phyloP scores from a whole-genome alignment of 2,329 filamentous ascomycete species.

The Penicillium olsonii region DNA sequence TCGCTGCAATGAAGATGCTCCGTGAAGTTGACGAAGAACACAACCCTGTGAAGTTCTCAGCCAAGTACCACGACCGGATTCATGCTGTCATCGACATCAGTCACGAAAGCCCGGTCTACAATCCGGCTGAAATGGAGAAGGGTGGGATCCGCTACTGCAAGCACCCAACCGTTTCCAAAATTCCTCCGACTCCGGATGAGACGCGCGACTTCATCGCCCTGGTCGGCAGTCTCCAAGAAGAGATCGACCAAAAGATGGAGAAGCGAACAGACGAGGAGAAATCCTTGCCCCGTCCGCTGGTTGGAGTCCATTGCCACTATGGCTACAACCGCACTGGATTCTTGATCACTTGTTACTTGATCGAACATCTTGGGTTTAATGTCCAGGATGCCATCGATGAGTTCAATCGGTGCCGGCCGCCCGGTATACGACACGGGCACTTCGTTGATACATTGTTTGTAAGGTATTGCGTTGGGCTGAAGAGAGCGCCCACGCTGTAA shows the following conservation, averaged over 20 bases:
- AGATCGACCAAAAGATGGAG: constrained; percentile 52
- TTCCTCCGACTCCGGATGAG: constrained; percentile 70
- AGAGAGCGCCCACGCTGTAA: constrained; percentile 44
- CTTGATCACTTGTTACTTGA: constrained; percentile 86
- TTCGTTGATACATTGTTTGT: constrained; percentile 84
- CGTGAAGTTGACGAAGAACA: constrained; percentile 85
- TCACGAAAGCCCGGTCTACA: constrained; percentile 87
- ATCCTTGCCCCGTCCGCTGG: constrained; percentile 45
- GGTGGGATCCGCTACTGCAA: constrained; percentile 76
- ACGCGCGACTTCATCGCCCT: constrained; percentile 61
- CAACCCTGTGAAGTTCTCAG: constrained; percentile 71
- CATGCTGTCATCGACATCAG: constrained; percentile 86
- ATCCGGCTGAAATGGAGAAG: constrained; percentile 68
- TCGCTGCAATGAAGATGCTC: constrained; percentile 90
- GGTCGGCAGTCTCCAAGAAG: constrained; percentile 60
- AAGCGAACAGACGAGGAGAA: constrained; percentile 43
- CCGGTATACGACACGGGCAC: constrained; percentile 85
- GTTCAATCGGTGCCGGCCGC: constrained; percentile 71
- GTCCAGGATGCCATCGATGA: constrained; percentile 77
- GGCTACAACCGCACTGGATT: constrained; percentile 94
- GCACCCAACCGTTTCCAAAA: constrained; percentile 88
- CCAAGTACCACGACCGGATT: constrained; percentile 66
- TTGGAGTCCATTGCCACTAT: constrained; percentile 93
- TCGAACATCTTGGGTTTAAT: constrained; percentile 72
- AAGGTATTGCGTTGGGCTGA: constrained; percentile 64